phyloP scores from a whole-genome alignment of 2,329 filamentous ascomycete species.

The Fusarium nanum region DNA sequence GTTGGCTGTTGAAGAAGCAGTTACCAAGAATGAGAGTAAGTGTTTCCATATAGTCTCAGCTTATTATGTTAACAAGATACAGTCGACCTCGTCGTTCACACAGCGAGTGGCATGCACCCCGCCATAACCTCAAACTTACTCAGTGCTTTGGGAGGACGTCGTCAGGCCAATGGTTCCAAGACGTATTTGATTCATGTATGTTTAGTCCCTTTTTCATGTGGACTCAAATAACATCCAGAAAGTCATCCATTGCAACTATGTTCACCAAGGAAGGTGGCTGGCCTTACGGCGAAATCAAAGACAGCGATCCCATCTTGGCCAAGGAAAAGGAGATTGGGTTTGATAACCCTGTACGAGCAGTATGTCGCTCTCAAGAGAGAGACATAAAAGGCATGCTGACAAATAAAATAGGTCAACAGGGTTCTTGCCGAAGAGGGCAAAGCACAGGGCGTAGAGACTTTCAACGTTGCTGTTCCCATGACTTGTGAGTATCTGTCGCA shows the following conservation, averaged over 20 bases:
- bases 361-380: neutral
- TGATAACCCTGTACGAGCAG: slow-evolving; percentile 46
- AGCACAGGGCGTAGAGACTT: slow-evolving; percentile 45
- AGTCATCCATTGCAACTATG: slow-evolving; percentile 47
- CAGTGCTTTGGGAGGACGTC: slow-evolving; percentile 49
- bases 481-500: slow-evolving; percentile 43
- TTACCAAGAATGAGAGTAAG: slow-evolving; percentile 46
- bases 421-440: slow-evolving; percentile 47
- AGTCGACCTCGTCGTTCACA: slow-evolving; percentile 54
- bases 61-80: neutral
- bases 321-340: slow-evolving; percentile 47
- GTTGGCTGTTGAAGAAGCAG: slow-evolving; percentile 29
- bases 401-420: slow-evolving; percentile 42
- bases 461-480: slow-evolving; percentile 46
- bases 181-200: slow-evolving; percentile 52
- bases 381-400: neutral
- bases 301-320: slow-evolving; percentile 47
- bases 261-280: slow-evolving; percentile 49
- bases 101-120: slow-evolving; percentile 49
- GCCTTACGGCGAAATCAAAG: slow-evolving; percentile 48
- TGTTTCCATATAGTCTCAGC: neutral
- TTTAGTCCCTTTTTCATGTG: rapidly evolving
- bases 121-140: slow-evolving; percentile 47
- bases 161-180: slow-evolving; percentile 41
- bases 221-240: neutral